A percentile compares a stretch with the other conserved stretches of the same genome.
Conservation (phyloP, 2,329 filamentous ascomycete genomes). For the Colletotrichum filicis region DNA sequence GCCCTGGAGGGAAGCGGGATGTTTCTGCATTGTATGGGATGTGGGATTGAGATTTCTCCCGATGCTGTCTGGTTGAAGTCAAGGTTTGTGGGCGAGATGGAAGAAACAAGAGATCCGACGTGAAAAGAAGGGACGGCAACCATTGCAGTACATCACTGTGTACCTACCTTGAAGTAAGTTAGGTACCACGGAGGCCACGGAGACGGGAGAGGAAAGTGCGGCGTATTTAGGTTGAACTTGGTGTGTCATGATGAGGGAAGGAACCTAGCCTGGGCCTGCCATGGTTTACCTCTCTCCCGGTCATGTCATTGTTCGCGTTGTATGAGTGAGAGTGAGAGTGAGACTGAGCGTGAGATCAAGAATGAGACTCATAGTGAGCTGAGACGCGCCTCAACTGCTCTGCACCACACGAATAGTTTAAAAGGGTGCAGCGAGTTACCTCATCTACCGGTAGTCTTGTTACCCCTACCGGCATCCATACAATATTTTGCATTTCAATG, state of each 20-base stretch:
- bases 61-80: background rate
- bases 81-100: background rate
- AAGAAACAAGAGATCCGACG: background rate
- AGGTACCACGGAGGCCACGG: background rate
- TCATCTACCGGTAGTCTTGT: too few species aligned
- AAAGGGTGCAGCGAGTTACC: too few species aligned
- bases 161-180: too few species aligned
- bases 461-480: too few species aligned
- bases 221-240: constrained; percentile 8
- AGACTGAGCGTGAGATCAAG: background rate
- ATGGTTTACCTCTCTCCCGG: background rate
- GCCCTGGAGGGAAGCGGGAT: background rate
- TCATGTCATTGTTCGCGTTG: background rate
- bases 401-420: background rate
- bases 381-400: background rate
- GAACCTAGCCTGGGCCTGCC: background rate
- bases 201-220: background rate
- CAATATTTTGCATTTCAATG: too few species aligned
- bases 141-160: background rate
- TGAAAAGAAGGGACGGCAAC: background rate
- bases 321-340: background rate
- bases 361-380: background rate
- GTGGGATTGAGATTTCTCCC: background rate
- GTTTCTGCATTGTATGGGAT: background rate
- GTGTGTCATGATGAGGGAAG: constrained; percentile 9